Evolutionary conservation across 805 yeast genomes (phyloP).

Genomic region (Metschnikowia drakensbergensis): DNA sequence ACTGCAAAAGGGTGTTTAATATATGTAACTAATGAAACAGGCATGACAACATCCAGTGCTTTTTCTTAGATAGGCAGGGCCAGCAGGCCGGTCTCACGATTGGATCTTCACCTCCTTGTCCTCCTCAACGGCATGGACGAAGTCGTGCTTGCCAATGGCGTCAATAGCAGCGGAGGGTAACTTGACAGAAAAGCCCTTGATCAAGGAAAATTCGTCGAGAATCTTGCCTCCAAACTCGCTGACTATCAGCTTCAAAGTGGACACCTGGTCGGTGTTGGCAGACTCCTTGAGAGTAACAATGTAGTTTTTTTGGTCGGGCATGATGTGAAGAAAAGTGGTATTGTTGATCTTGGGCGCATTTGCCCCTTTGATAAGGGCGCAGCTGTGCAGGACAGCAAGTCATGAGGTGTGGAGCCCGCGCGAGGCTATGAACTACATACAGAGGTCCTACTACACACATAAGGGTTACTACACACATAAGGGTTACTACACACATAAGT

Average conservation of each 20-base stretch:
- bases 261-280: conserved; percentile 37
- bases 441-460: too few relatives aligned
- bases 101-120: conserved; percentile 60
- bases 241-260: conserved; percentile 45
- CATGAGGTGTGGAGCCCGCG: not conserved
- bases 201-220: conserved; percentile 56
- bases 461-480: too few relatives aligned
- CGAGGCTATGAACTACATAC: not conserved
- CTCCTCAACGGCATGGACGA: conserved; percentile 60
- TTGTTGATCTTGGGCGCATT: conserved; percentile 1
- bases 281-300: conserved; percentile 47
- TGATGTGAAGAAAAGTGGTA: conserved; percentile 10
- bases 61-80: not conserved
- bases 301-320: conserved; percentile 32
- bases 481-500: too few relatives aligned
- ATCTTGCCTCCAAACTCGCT: conserved; percentile 56
- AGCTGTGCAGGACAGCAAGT: conserved; percentile 13
- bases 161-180: conserved; percentile 52
- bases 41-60: not conserved
- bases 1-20: not conserved
- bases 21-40: not conserved
- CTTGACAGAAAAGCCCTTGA: conserved; percentile 63
- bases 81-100: not conserved
- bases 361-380: conserved; percentile 3
- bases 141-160: conserved; percentile 45